Percentiles rank a stretch among this genome's conserved stretches.
Evolutionary conservation across 2,329 filamentous ascomycete species (phyloP).

Genomic region (Colletotrichum simmondsii): DNA sequence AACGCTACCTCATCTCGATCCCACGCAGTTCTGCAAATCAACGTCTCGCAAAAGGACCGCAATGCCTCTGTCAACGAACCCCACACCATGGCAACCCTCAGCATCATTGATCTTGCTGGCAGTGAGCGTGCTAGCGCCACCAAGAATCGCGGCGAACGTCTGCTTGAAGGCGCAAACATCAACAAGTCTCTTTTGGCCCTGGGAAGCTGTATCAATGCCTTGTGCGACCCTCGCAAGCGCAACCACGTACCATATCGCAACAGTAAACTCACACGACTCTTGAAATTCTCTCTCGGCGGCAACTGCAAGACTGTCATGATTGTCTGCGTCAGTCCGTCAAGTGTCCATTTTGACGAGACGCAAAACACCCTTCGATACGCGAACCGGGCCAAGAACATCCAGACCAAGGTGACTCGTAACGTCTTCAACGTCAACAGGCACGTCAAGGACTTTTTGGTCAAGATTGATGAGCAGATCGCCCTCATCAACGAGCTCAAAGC

Average conservation of each 20-base stretch:
- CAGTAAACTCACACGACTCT: constrained; percentile 92
- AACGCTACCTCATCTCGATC: constrained; percentile 98
- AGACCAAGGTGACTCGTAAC: constrained; percentile 99
- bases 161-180: constrained; percentile 97
- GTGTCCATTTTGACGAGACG: constrained; percentile 96
- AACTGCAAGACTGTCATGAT: constrained; percentile 99
- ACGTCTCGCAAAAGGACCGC: constrained; percentile 91
- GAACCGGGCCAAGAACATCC: constrained; percentile 98
- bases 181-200: constrained; percentile 97
- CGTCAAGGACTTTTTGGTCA: constrained; percentile 98
- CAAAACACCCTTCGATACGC: constrained; percentile 98
- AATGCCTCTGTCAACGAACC: constrained; percentile 94
- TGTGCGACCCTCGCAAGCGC: constrained; percentile 90
- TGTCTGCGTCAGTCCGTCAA: constrained; percentile 96
- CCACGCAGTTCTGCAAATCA: constrained; percentile 97
- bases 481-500: constrained; percentile 95
- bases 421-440: constrained; percentile 99
- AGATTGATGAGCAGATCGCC: constrained; percentile 98
- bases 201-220: constrained; percentile 97
- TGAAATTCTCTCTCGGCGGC: constrained; percentile 96
- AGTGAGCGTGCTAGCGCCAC: constrained; percentile 96
- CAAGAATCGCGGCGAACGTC: constrained; percentile 91
- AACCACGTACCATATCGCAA: constrained; percentile 98
- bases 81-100: constrained; percentile 97
- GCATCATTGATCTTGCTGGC: constrained; percentile 96